Base-by-base conservation (phyloP, 2,329 filamentous ascomycete species). In the Arthrobotrys musiformis region DNA sequence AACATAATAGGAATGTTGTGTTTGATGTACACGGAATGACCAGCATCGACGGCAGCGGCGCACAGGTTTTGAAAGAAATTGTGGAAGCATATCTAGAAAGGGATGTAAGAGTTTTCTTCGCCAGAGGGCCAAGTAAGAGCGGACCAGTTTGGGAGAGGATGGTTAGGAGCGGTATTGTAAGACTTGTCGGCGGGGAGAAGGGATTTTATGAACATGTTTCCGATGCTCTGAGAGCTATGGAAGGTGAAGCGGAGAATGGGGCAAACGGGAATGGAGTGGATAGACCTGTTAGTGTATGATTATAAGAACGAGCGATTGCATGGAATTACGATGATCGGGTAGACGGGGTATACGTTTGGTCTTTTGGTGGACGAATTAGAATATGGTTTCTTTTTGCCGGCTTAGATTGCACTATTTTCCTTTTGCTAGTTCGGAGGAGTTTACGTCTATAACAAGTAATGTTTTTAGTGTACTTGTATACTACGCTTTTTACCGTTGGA, bases 1-100 rank as follows among this genome's bases (percentile, higher is more conserved):
- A 94, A 77, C 90, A 92, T 81, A 97, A 97, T 82, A 89, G 90
- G 80, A 97, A 97, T 82, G 87, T 99, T 83, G 93, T 99, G 78
- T 98, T 99, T 81, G 95, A 99, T 82, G 93, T 98, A 6, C 94
- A 98, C 80, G 95, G 95, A n/a, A 95, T 99, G 2, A 97, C 94
- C 0, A 92, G 91, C 28, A 90, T 99, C 81, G 95, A 99, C 82
- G 95, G 93, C 4, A 97, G 93, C 0, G 95, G 94, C 0, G 92
- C 93, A 0, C 95, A 98, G 84, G 94, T 98, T 0, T 86, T 99
- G 1, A 88, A 89, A 54, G 95, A 98, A 84, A 98, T 98, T 80
- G 93, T 99, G 15, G 86, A 89, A 56, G 88, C 86, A 30, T 98
- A 98, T 82, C 86, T 90, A n/a, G 88, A 91, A 35, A 86, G 91